Base-by-base conservation (phyloP, 2,329 filamentous ascomycete species). In the Aspergillus calidoustus region DNA sequence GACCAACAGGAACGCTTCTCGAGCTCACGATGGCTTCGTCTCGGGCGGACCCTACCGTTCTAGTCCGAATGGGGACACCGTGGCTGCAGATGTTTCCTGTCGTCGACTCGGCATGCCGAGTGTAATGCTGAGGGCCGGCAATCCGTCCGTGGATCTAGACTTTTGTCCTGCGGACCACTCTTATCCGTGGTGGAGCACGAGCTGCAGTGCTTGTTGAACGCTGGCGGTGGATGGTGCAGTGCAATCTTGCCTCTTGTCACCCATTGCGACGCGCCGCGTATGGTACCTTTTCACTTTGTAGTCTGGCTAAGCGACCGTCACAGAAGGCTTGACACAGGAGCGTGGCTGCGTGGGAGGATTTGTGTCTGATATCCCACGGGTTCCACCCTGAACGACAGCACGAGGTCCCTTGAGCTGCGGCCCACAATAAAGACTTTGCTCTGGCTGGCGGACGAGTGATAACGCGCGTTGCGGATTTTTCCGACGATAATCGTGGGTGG, bases 31-130 rank as follows among this genome's bases (percentile, higher is more conserved):
- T n/a, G n/a, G n/a, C 23, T 47, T 44, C 34, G 9, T 50, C 15
- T 31, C 8, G 44, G 28, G 61, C 44, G 52, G 54, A 19, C 38
- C 49, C 47, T 54, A 57, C 62, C 54, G n/a, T 50, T 38, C 50
- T 60, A 60, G 66, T 46, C 66, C 60, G 46, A 53, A 68, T 65
- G 55, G 59, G 48, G 64, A 66, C 66, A 65, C 62, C 62, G 64
- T 57, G 52, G 34, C 51, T 44, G 46, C 17, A 46, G 46, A 43
- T 43, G 38, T 44, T 41, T 28, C 44, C 22, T 41, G 41, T 46
- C 49, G 41, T 43, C 23, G 25, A 17, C 41, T 68, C 66, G 66
- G 66, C 64, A 68, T 66, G 66, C 66, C 66, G 66, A 68, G 31
- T 49, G 48, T 28, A 31, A 28, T 19, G 22, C 25, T 25, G 15